These are phyloP conservation scores for Scutellaria galericulata DNA, from an alignment of 257 asterid species.

Conservation along the genomic window DNA sequence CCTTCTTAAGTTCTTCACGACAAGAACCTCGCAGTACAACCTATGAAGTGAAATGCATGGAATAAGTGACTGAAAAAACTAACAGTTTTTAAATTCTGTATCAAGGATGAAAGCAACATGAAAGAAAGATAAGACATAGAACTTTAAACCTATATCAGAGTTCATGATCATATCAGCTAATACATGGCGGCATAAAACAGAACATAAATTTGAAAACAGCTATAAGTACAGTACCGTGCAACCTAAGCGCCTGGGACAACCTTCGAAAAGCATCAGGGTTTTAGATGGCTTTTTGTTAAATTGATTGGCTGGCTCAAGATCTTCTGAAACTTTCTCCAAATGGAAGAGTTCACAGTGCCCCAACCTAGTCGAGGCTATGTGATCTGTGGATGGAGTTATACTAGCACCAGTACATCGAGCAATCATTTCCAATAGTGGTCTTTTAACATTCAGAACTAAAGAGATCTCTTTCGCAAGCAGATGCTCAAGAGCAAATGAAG, in stretches of 20 bases:
- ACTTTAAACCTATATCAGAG: neutral
- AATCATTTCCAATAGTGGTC: conserved; percentile 75
- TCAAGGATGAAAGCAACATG: neutral
- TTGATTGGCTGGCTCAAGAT: conserved; percentile 72
- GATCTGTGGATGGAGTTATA: conserved; percentile 82
- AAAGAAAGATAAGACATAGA: conserved; percentile 1
- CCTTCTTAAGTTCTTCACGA: conserved; percentile 80
- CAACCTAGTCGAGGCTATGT: conserved; percentile 64
- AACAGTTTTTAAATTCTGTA: neutral
- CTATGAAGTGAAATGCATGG: conserved; percentile 46
- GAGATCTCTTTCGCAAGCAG: conserved; percentile 89
- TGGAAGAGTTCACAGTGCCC: conserved; percentile 91
- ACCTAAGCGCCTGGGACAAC: conserved; percentile 94
- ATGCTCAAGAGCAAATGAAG: conserved; percentile 88
- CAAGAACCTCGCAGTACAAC: conserved; percentile 82
- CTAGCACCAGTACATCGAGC: conserved; percentile 92
- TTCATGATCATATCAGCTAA: neutral
- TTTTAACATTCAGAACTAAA: conserved; percentile 81
- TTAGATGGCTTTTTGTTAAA: conserved; percentile 74
- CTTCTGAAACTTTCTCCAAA: conserved; percentile 76
- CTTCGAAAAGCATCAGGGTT: conserved; percentile 95
- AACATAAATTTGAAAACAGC: neutral
- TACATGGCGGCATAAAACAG: neutral
- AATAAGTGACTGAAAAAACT: conserved; percentile 17
- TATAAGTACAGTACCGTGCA: conserved; percentile 74